A percentile compares a stretch with the other conserved stretches of the same genome.
Conservation (phyloP, 441 rosid species). For the Theobroma grandiflorum region DNA sequence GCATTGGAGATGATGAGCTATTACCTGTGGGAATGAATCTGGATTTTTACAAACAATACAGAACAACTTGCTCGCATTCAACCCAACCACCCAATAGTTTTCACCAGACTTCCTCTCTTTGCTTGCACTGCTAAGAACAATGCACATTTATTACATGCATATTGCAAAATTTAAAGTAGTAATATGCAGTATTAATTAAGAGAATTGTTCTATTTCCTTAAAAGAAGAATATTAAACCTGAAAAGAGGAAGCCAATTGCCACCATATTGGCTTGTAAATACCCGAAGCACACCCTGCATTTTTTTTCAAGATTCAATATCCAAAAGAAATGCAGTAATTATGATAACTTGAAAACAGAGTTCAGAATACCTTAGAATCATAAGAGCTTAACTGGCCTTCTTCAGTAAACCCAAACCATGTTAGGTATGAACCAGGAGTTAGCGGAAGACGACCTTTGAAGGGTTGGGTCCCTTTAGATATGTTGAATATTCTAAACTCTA, state of each 20-base stretch:
- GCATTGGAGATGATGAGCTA: slow-evolving; percentile 3
- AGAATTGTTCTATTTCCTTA: slow-evolving; percentile 10
- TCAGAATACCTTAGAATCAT: slow-evolving; percentile 77
- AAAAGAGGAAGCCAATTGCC: slow-evolving; percentile 96
- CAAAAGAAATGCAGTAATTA: slow-evolving; percentile 24
- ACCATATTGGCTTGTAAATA: slow-evolving; percentile 72
- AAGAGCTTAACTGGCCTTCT: slow-evolving; percentile 84
- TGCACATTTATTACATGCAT: slow-evolving; percentile 16
- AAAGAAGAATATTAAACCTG: slow-evolving; percentile 61
- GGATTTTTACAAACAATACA: slow-evolving; percentile 77
- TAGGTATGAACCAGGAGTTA: slow-evolving; percentile 82
- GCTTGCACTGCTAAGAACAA: slow-evolving; percentile 55
- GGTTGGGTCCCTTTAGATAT: slow-evolving; percentile 63
- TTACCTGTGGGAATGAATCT: slow-evolving; percentile 78
- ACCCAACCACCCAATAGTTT: slow-evolving; percentile 90
- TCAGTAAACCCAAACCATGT: slow-evolving; percentile 92
- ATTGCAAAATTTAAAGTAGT: neutral
- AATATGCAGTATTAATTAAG: slow-evolving; percentile 22
- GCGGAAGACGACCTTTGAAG: slow-evolving; percentile 71
- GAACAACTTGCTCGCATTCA: slow-evolving; percentile 71
- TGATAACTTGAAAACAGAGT: slow-evolving; percentile 14
- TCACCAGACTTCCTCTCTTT: slow-evolving; percentile 73
- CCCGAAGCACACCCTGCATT: slow-evolving; percentile 78
- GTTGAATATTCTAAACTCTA: slow-evolving; percentile 72
- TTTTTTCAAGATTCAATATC: slow-evolving; percentile 32